Evolutionary conservation across 2,329 filamentous ascomycete genomes (phyloP), one percentile per base, ranked within the genome.

Genomic region (Mollisia scopiformis): DNA sequence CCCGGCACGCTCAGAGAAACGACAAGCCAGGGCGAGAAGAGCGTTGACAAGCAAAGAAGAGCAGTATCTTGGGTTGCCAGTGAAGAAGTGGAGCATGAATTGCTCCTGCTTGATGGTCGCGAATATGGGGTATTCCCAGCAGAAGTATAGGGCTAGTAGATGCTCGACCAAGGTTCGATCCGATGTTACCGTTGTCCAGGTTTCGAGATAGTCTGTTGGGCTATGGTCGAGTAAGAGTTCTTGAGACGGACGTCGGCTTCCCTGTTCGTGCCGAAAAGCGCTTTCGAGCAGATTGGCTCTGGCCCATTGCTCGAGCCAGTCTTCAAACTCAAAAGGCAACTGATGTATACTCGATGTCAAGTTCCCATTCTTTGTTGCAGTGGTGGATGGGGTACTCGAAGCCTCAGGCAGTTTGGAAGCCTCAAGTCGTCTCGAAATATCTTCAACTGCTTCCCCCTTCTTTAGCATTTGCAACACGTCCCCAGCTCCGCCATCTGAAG

Each of bases 61-160:
- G 49, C 70, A 72, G 43, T 68, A 55, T 47, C 61, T 59, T n/a
- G 39, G 49, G 23, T 59, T 63, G 1, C 69, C 69, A 3, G 28
- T 52, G 25, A 55, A 53, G 46, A 69, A 71, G 43, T 68, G 66
- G 33, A 66, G 57, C 25, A 72, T 25, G 43, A 72, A 72, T 53
- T 71, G 68, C 37, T 71, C 69, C 49, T 72, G 71, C 86, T 87
- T 89, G 47, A 92, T 81, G 2, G 89, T 85, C 2, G 88, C 85
- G 74, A 91, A 91, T 13, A 88, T 91, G 2, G 89, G 88, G 71
- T 92, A 91, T 65, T 89, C 85, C 84, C 89, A 92, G 76, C 87
- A 89, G 66, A 91, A 91, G 75, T 91, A 91, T 33, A 90, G 77
- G 0, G 83, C 80, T 54, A 91, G 75, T 8, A 91, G 78, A 66